phyloP scores from a whole-genome alignment of 2,329 filamentous ascomycete species.

The Penicillium sp. region DNA sequence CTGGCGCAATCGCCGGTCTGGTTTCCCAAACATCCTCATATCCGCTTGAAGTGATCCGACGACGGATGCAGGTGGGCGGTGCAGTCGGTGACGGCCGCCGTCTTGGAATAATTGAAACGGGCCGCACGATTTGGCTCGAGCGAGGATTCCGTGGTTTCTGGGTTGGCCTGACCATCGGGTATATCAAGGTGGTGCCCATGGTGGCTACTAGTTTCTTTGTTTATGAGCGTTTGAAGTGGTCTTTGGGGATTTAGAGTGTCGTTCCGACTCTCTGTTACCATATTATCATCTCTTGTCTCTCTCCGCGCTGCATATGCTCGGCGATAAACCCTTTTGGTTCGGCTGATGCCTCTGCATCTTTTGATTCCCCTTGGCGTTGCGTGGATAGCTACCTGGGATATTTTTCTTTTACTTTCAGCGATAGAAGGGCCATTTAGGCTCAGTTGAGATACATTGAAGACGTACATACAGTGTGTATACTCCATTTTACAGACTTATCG shows the following conservation, averaged over 20 bases:
- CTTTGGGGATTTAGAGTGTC: constrained; percentile 58
- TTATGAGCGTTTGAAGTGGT: constrained; percentile 61
- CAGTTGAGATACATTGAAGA: constrained; percentile 10
- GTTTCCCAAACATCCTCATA: constrained; percentile 91
- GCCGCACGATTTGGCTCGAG: constrained; percentile 67
- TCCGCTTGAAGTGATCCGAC: constrained; percentile 83
- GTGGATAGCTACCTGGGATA: constrained; percentile 10
- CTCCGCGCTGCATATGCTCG: constrained; percentile 5
- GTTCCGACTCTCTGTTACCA: neutral
- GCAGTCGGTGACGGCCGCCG: constrained; percentile 85
- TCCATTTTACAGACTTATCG: neutral
- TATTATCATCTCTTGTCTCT: constrained; percentile 4
- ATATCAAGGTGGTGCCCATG: constrained; percentile 91
- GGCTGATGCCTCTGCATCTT: constrained; percentile 8
- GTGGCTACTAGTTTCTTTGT: constrained; percentile 67
- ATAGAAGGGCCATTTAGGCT: constrained; percentile 14
- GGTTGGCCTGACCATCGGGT: constrained; percentile 88
- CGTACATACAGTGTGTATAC: constrained; percentile 9
- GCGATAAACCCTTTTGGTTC: constrained; percentile 8
- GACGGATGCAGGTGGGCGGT: constrained; percentile 93
- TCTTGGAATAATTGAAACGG: constrained; percentile 73
- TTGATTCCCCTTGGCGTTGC: constrained; percentile 22
- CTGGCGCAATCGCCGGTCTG: constrained; percentile 80
- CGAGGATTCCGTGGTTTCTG: constrained; percentile 79
- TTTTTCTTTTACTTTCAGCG: constrained; percentile 5